Conservation (phyloP, 2,329 filamentous ascomycete genomes). For the Colletotrichum eleusines region DNA sequence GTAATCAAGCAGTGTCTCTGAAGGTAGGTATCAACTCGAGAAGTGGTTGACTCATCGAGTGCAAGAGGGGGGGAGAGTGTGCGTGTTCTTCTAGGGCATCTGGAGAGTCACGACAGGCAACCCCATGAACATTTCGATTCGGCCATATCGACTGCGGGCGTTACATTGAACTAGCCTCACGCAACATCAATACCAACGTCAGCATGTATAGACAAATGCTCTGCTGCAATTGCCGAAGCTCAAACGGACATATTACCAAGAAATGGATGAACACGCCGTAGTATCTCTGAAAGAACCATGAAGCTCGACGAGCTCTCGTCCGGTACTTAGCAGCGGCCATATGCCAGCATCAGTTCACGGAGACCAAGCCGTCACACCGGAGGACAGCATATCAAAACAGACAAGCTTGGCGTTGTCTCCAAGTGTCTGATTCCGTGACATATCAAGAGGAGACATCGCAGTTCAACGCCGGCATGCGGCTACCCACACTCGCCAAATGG, state of each 20-base stretch:
- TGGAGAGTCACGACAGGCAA: background rate
- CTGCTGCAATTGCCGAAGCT: too few relatives aligned
- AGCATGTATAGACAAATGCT: background rate
- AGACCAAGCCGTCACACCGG: constrained; percentile 2
- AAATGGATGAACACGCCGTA: background rate
- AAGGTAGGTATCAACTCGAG: background rate
- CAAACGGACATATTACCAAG: background rate
- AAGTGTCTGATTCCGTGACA: background rate
- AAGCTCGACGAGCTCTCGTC: background rate
- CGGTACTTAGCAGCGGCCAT: background rate
- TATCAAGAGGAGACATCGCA: background rate
- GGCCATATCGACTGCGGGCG: background rate
- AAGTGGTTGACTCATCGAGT: background rate
- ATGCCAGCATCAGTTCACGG: background rate
- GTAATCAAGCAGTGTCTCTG: background rate
- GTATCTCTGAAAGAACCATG: background rate
- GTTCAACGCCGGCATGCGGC: background rate
- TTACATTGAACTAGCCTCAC: background rate
- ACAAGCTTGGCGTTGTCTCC: background rate
- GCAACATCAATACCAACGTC: background rate
- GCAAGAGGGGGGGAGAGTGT: background rate
- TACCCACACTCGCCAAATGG: background rate
- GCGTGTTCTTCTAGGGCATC: background rate
- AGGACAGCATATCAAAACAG: background rate
- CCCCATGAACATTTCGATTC: background rate